Base-by-base conservation (phyloP, 306 rosid genomes). In the Chamaecrista fasciculata region DNA sequence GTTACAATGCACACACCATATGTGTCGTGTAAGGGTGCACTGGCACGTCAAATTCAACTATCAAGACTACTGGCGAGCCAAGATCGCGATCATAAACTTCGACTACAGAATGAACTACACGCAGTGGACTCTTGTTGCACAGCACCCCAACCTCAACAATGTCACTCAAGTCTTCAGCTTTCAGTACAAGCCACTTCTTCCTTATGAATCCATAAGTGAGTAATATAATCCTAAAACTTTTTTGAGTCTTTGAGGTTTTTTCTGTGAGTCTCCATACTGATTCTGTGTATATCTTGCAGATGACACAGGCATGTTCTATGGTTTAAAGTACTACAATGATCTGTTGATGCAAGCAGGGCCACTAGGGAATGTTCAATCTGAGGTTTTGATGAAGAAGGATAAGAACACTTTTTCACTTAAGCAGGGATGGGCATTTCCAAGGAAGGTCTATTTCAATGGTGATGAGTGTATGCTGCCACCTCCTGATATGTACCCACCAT, bases 341-440 rank as follows among this genome's bases (percentile, higher is more conserved):
- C 71, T 90, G 12, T 49, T 92, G 64, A 87, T 92, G 96, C 91
- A 90, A 86, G 95, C 96, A 23, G 96, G 98, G 26, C 90, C 91
- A 39, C 80, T 28, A 16, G 98, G 98, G 43, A 92, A 92, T 69
- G 96, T 87, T 15, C 96, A 92, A 40, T 86, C 98, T 16, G 96
- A 92, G 78, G 81, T 89, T 46, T 96, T 89, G 33, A 58, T 92
- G 83, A 84, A 77, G 80, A 92, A 92, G 72, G 91, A 87, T 75
- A 74, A 76, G 77, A 78, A 83, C 61, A 87, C 89, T 37, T 89
- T 92, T 75, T 84, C 96, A 0, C 83, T 92, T 61, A 87, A 85
- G 77, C 92, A 87, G 23, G 96, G 98, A 20, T 92, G 98, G 98
- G 98, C 91, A 18, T 92, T 92, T 78, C 98, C 96, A n/a, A 85